Conservation (phyloP, 2,329 filamentous ascomycete genomes). For the Colletotrichum graminicola region DNA sequence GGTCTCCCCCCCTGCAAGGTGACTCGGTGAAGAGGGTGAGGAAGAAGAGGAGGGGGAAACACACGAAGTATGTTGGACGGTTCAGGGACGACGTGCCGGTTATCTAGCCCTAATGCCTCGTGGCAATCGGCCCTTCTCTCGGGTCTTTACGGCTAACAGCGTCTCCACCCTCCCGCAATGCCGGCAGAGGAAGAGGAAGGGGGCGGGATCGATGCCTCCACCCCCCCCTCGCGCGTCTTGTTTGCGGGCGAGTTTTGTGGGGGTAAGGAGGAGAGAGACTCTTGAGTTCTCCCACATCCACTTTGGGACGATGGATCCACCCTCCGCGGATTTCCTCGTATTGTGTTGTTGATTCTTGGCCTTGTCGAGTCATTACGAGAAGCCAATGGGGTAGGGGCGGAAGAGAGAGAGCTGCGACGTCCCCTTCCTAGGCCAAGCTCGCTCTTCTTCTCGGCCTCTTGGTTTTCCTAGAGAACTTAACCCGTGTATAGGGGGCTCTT, state of each 20-base stretch:
- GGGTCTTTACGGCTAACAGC: conserved; percentile 34
- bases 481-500: background rate
- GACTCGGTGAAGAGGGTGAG: background rate
- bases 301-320: background rate
- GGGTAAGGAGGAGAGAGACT: background rate
- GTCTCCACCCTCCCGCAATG: conserved; percentile 23
- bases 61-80: background rate
- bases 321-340: background rate
- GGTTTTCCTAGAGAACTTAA: background rate
- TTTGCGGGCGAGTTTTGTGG: conserved; percentile 8
- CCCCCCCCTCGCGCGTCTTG: background rate
- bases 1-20: background rate
- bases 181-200: conserved; percentile 25
- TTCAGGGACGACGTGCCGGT: conserved; percentile 37
- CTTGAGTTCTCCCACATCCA: background rate
- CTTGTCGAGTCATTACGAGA: background rate
- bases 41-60: background rate
- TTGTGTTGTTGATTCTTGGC: background rate
- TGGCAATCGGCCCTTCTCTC: conserved; percentile 41
- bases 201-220: conserved; percentile 11
- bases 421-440: background rate
- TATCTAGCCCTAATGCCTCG: conserved; percentile 37
- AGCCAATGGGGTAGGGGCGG: background rate
- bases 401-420: background rate
- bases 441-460: background rate